Evolutionary conservation across 2,329 filamentous ascomycete genomes (phyloP).

Genomic region (Exophiala aquamarina): DNA sequence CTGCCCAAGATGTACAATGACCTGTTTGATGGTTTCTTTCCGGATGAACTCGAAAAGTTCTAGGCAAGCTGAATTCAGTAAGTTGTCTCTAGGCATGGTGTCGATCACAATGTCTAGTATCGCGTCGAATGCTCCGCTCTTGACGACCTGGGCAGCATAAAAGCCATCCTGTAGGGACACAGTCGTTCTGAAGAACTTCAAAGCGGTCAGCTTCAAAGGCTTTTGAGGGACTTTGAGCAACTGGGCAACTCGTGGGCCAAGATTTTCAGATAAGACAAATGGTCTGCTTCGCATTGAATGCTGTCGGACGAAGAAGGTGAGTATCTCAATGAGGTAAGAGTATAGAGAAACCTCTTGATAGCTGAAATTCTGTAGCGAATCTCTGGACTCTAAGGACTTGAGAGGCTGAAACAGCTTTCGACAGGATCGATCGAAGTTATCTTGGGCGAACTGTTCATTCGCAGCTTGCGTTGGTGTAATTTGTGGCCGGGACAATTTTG

Average conservation of each 20-base stretch:
- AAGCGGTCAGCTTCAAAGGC: constrained; percentile 83
- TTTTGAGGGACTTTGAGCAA: constrained; percentile 83
- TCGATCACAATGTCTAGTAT: constrained; percentile 80
- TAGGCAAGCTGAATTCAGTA: constrained; percentile 88
- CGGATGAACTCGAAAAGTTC: constrained; percentile 93
- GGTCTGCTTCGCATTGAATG: constrained; percentile 84
- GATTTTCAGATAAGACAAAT: constrained; percentile 77
- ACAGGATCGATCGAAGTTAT: constrained; percentile 87
- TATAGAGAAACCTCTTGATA: constrained; percentile 88
- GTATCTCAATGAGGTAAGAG: constrained; percentile 84
- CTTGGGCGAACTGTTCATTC: constrained; percentile 73
- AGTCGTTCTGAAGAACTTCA: constrained; percentile 91
- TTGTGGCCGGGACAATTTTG: constrained; percentile 59
- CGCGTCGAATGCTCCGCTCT: constrained; percentile 72
- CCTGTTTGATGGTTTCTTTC: constrained; percentile 74
- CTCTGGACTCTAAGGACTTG: constrained; percentile 66
- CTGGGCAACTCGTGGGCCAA: constrained; percentile 77
- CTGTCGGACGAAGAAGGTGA: constrained; percentile 90
- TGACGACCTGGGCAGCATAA: constrained; percentile 80
- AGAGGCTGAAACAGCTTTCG: constrained; percentile 83
- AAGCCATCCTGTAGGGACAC: constrained; percentile 86
- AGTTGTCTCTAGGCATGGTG: constrained; percentile 87
- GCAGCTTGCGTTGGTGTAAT: constrained; percentile 64
- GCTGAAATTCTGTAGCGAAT: constrained; percentile 65
- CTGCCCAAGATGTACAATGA: constrained; percentile 81